Evolutionary conservation across 2,329 filamentous ascomycete genomes (phyloP).

Genomic region (Ophiostoma fasciatum): DNA sequence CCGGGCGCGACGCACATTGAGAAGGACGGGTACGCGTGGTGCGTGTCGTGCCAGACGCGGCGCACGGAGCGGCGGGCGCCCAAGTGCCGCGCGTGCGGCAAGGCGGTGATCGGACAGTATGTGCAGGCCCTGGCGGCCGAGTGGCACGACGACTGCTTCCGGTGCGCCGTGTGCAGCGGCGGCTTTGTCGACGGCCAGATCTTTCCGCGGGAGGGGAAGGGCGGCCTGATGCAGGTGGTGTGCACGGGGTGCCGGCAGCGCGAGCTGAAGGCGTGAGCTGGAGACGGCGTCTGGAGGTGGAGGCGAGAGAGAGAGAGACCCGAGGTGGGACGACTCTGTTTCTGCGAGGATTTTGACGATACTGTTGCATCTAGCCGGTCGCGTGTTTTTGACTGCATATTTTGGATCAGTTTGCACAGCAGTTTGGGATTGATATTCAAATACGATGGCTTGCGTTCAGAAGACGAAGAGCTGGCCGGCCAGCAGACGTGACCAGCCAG

Average conservation of each 20-base stretch:
- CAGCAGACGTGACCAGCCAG: too few relatives aligned
- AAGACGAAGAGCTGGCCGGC: too few relatives aligned
- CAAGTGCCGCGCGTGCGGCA: slow-evolving; percentile 75
- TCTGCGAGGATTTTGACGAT: background rate
- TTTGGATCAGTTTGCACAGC: too few relatives aligned
- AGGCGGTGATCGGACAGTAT: slow-evolving; percentile 77
- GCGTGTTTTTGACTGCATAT: background rate
- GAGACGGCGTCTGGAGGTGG: background rate
- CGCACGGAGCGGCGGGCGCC: slow-evolving; percentile 76
- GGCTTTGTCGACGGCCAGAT: slow-evolving; percentile 51
- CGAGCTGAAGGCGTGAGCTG: slow-evolving; percentile 40
- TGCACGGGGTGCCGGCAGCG: slow-evolving; percentile 46
- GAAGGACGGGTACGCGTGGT: slow-evolving; percentile 97
- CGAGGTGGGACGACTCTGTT: background rate
- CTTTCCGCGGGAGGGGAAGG: slow-evolving; percentile 39
- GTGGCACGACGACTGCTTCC: slow-evolving; percentile 90
- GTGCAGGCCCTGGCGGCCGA: slow-evolving; percentile 78
- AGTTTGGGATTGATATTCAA: too few relatives aligned
- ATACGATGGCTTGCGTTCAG: too few relatives aligned
- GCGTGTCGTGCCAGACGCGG: slow-evolving; percentile 80
- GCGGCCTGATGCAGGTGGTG: slow-evolving; percentile 34
- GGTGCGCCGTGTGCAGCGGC: slow-evolving; percentile 49
- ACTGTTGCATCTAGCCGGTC: background rate
- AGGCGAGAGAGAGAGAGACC: slow-evolving; percentile 6
- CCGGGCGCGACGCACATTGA: slow-evolving; percentile 61